Evolutionary conservation across 768 basidiomycete species (phyloP).

Genomic region (Sarcodon sp.): DNA sequence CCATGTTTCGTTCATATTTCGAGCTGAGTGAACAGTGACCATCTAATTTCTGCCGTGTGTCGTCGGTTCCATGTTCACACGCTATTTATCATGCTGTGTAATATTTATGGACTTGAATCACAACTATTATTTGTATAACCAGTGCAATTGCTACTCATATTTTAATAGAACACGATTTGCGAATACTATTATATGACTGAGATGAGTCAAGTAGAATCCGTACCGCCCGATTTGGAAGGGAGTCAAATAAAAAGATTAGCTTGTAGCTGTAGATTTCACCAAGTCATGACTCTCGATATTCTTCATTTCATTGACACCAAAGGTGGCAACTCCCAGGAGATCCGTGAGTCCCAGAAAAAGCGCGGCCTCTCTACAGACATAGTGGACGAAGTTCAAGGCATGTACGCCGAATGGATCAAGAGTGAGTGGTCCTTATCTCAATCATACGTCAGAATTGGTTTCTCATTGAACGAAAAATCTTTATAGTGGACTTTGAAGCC

Average conservation of each 20-base stretch:
- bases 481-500: slow-evolving; percentile 78
- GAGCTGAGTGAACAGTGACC: slow-evolving; percentile 37
- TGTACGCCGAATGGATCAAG: slow-evolving; percentile 92
- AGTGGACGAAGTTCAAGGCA: slow-evolving; percentile 86
- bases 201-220: too few relatives aligned
- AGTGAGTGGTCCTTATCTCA: slow-evolving; percentile 39
- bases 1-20: slow-evolving; percentile 88
- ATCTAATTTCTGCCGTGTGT: slow-evolving; percentile 6
- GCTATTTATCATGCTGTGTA: background rate
- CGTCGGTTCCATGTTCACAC: background rate
- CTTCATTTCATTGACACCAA: slow-evolving; percentile 73
- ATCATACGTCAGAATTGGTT: background rate
- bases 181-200: too few relatives aligned
- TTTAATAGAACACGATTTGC: too few relatives aligned
- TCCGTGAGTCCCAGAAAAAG: slow-evolving; percentile 86
- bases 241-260: too few relatives aligned
- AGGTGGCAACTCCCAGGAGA: slow-evolving; percentile 85
- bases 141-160: too few relatives aligned
- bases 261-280: too few relatives aligned
- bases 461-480: background rate
- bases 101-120: slow-evolving; percentile 1
- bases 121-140: background rate
- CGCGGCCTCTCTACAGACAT: slow-evolving; percentile 82
- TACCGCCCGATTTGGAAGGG: too few relatives aligned
- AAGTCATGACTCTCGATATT: slow-evolving; percentile 70